Conservation (phyloP, 441 rosid species). For the Melastoma candidum region DNA sequence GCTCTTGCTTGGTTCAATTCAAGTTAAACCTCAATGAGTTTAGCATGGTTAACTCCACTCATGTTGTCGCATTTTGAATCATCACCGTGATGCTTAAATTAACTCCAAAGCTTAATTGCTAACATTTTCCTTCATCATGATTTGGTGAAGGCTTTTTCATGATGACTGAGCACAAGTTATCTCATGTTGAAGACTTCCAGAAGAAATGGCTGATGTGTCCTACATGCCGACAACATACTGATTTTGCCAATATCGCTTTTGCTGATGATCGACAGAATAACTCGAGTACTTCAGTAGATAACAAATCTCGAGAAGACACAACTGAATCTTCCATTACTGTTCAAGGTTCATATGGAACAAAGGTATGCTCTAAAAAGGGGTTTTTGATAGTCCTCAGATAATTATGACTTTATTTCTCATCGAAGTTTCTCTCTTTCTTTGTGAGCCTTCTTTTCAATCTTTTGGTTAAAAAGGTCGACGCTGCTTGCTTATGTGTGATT, state of each 20-base stretch:
- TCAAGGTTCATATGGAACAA: conserved; percentile 96
- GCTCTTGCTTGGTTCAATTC: too few relatives aligned
- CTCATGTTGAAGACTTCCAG: conserved; percentile 31
- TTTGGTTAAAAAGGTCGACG: too few relatives aligned
- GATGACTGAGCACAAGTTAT: conserved; percentile 54
- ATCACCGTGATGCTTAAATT: too few relatives aligned
- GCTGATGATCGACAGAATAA: conserved; percentile 59
- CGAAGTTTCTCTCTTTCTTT: too few relatives aligned
- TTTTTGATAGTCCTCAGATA: background rate
- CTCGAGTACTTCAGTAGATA: conserved; percentile 19
- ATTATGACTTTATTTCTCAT: background rate
- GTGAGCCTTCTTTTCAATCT: too few relatives aligned
- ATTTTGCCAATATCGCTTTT: conserved; percentile 70
- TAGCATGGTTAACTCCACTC: too few relatives aligned
- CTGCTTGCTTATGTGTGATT: too few relatives aligned
- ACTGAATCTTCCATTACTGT: conserved; percentile 53
- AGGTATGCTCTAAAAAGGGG: conserved; percentile 29
- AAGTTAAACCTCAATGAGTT: too few relatives aligned
- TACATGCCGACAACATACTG: conserved; percentile 84
- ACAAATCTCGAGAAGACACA: conserved; percentile 37
- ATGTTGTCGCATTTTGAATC: too few relatives aligned
- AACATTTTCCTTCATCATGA: conserved; percentile 5
- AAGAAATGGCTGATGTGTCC: conserved; percentile 91
- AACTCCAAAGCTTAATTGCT: too few relatives aligned
- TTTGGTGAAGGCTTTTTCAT: conserved; percentile 58